Evolutionary conservation across 345 rosid species (phyloP).

Genomic region (Brassica rapa): DNA sequence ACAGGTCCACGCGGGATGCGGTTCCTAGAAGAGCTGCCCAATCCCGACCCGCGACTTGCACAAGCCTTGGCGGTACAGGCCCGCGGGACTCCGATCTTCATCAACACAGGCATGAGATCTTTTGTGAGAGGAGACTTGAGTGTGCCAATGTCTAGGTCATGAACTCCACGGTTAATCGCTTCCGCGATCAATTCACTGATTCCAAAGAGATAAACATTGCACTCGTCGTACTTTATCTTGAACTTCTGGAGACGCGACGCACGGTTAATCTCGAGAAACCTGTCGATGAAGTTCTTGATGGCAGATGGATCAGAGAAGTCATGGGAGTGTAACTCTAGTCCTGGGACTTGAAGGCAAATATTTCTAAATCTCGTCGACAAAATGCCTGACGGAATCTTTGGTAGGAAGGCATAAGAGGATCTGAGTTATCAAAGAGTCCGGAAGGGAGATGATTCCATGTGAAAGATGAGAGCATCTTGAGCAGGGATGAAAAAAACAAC

Average conservation of each 20-base stretch:
- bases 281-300: not conserved
- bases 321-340: not conserved
- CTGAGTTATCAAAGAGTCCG: conserved; percentile 12
- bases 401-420: conserved; percentile 21
- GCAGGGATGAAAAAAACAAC: too few relatives aligned
- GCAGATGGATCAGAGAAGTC: not conserved
- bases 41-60: too few relatives aligned
- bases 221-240: conserved; percentile 8
- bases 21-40: too few relatives aligned
- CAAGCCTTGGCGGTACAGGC: too few relatives aligned
- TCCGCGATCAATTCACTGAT: not conserved
- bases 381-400: not conserved
- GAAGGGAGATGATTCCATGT: not conserved
- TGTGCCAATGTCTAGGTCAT: not conserved
- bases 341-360: conserved; percentile 13
- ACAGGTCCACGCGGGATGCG: too few relatives aligned
- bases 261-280: not conserved
- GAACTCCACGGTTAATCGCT: not conserved
- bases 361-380: conserved; percentile 13
- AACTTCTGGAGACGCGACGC: not conserved
- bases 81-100: too few relatives aligned
- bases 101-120: not conserved
- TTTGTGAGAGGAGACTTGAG: not conserved
- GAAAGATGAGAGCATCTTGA: not conserved
- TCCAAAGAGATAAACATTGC: not conserved